phyloP scores from a whole-genome alignment of 345 rosid species.

The Murraya paniculata region DNA sequence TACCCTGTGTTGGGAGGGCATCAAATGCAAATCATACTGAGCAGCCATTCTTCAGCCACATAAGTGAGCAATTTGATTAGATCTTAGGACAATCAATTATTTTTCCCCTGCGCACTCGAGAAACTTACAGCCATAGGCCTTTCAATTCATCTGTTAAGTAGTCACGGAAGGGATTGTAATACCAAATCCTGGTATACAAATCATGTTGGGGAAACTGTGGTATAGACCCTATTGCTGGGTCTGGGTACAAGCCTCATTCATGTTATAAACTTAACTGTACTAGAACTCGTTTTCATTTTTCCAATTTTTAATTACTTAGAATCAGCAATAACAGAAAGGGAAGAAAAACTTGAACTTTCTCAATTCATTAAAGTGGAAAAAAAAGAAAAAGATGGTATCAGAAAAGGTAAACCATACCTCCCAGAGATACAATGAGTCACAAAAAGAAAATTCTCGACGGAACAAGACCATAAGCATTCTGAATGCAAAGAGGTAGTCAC shows the following conservation, averaged over 20 bases:
- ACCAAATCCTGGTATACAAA: neutral
- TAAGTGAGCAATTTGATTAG: neutral
- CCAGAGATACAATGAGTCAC: conserved; percentile 97
- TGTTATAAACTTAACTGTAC: neutral
- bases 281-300: neutral
- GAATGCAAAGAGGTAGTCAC: conserved; percentile 93
- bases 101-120: neutral
- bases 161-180: neutral
- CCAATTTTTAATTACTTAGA: neutral
- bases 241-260: neutral
- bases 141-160: neutral
- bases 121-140: neutral
- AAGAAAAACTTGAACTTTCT: neutral
- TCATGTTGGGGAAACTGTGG: neutral
- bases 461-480: conserved; percentile 97
- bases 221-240: neutral
- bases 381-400: neutral
- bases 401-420: conserved; percentile 55
- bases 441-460: conserved; percentile 92
- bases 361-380: neutral
- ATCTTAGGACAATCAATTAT: neutral
- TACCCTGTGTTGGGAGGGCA: neutral
- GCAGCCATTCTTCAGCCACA: neutral
- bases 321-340: neutral
- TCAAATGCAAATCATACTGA: neutral